phyloP scores from a whole-genome alignment of 495 filamentous ascomycete genomes.

The Podospora sp. region DNA sequence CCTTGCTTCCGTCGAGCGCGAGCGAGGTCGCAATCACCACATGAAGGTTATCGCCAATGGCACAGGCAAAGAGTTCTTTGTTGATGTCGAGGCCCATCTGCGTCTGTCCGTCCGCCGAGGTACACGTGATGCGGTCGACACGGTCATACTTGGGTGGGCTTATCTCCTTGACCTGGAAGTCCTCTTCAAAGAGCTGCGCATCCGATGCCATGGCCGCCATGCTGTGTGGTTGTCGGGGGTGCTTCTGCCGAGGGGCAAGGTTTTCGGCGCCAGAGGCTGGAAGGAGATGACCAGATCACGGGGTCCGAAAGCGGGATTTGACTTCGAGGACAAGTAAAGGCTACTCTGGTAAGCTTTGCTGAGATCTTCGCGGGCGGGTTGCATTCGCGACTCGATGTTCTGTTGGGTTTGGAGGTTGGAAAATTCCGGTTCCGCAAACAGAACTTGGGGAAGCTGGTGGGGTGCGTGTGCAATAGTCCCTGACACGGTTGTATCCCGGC shows the following conservation, averaged over 20 bases:
- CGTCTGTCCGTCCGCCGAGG: constrained; percentile 67
- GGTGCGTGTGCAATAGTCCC: neutral
- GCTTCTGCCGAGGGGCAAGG: neutral
- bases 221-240: constrained; percentile 35
- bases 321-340: neutral
- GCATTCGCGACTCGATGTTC: neutral
- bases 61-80: constrained; percentile 82
- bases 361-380: neutral
- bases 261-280: neutral
- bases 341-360: neutral
- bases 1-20: constrained; percentile 77
- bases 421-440: constrained; percentile 26
- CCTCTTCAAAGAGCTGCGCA: constrained; percentile 88
- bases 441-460: constrained; percentile 22
- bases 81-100: constrained; percentile 91
- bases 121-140: constrained; percentile 77
- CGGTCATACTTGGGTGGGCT: constrained; percentile 92
- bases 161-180: constrained; percentile 77
- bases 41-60: constrained; percentile 70
- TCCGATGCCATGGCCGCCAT: constrained; percentile 64
- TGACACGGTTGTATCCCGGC: neutral
- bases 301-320: neutral
- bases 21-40: constrained; percentile 82
- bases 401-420: neutral
- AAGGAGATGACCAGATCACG: neutral